Evolutionary conservation across 176 grass and related monocot species (phyloP).

Genomic region (Carex cristatella): DNA sequence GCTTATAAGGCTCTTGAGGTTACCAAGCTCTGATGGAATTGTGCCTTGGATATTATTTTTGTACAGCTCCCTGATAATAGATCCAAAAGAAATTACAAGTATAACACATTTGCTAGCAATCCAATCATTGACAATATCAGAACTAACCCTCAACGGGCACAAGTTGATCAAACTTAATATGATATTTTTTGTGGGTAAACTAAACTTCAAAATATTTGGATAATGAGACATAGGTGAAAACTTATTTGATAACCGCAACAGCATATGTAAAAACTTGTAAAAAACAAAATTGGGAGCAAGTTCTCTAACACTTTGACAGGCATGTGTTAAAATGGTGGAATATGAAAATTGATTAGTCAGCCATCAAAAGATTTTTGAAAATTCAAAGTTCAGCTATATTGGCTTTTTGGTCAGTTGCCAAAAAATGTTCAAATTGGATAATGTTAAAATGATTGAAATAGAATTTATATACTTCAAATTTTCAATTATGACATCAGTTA

Average conservation of each 20-base stretch:
- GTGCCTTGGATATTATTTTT: slow-evolving; percentile 68
- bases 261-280: not conserved
- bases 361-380: too few species aligned
- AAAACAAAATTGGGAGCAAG: not conserved
- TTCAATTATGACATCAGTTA: not conserved
- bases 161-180: not conserved
- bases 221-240: not conserved
- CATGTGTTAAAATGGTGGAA: not conserved
- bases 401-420: not conserved
- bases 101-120: not conserved
- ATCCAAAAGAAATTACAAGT: not conserved
- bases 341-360: too few species aligned
- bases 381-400: not conserved
- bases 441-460: not conserved
- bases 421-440: not conserved
- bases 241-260: not conserved
- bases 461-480: not conserved
- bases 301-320: not conserved
- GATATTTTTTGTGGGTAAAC: too few species aligned
- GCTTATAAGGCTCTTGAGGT: slow-evolving; percentile 62
- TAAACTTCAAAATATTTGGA: not conserved
- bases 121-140: not conserved
- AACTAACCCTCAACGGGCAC: not conserved
- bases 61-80: slow-evolving; percentile 61
- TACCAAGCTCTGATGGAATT: slow-evolving; percentile 56